A percentile compares a stretch with the other conserved stretches of the same genome.
phyloP scores from a whole-genome alignment of 1,284 basidiomycete species.

The Leccinum idahoense region DNA sequence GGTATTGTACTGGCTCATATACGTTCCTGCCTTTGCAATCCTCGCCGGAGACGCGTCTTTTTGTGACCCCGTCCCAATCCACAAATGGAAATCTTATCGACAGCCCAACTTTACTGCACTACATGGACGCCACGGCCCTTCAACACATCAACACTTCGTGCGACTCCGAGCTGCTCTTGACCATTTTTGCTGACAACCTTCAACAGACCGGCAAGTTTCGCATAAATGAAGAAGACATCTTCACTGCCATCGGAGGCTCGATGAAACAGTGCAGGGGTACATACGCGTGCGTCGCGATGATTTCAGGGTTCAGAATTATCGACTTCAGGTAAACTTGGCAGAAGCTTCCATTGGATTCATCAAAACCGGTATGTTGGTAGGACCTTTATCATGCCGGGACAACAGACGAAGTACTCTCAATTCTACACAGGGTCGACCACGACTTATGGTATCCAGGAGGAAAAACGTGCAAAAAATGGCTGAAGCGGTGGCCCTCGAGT shows the following conservation, averaged over 20 bases:
- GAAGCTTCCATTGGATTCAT: conserved; percentile 89
- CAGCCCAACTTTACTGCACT: conserved; percentile 79
- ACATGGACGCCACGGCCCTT: conserved; percentile 95
- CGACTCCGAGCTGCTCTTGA: conserved; percentile 95
- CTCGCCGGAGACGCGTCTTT: neutral
- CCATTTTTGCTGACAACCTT: conserved; percentile 96
- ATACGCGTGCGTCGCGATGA: conserved; percentile 97
- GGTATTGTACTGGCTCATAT: conserved; percentile 98
- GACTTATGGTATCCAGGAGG: conserved; percentile 44
- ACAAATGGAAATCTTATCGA: conserved; percentile 99
- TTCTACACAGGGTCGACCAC: neutral
- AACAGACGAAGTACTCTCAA: conserved; percentile 69
- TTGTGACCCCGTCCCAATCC: conserved; percentile 5
- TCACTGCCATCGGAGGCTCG: conserved; percentile 86
- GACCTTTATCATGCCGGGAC: conserved; percentile 99
- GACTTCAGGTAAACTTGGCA: conserved; percentile 97
- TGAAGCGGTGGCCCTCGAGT: conserved; percentile 99
- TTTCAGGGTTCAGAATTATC: conserved; percentile 97
- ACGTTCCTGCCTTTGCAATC: conserved; percentile 26
- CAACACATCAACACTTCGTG: conserved; percentile 99
- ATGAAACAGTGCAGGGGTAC: conserved; percentile 89
- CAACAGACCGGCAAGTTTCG: conserved; percentile 99
- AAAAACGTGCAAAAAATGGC: conserved; percentile 93
- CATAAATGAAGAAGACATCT: conserved; percentile 99
- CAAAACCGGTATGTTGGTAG: conserved; percentile 97